These are phyloP conservation scores for Amphirosellinia nigrospora DNA, from an alignment of 495 filamentous ascomycete species.

Conservation along the genomic window DNA sequence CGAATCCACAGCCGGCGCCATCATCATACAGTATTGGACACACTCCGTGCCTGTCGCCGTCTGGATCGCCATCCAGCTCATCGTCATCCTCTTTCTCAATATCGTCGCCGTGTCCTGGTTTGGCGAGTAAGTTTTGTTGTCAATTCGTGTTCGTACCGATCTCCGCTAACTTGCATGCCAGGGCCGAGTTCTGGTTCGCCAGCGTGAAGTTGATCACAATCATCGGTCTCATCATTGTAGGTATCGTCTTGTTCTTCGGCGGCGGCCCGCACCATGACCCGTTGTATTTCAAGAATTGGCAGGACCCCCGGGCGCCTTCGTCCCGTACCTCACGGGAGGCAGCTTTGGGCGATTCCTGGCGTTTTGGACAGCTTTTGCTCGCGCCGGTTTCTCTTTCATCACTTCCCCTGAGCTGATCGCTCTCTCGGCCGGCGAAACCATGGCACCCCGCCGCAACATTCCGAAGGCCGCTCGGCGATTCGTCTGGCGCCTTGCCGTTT, in stretches of 20 bases:
- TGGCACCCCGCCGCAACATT: conserved; percentile 76
- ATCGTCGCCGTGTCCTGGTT: conserved; percentile 60
- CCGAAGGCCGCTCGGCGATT: conserved; percentile 75
- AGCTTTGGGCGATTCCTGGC: conserved; percentile 55
- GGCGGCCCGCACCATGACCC: conserved; percentile 62
- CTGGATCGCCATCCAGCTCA: conserved; percentile 63
- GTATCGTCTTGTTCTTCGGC: conserved; percentile 74
- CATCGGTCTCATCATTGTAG: conserved; percentile 70
- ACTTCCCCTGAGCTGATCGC: conserved; percentile 58
- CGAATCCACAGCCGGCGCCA: conserved; percentile 56
- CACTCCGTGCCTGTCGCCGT: conserved; percentile 57
- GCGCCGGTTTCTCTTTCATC: conserved; percentile 57
- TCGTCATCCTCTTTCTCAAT: conserved; percentile 51
- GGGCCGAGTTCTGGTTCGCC: conserved; percentile 68
- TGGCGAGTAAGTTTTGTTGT: conserved; percentile 50
- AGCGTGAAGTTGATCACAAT: conserved; percentile 74
- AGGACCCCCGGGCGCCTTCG: conserved; percentile 71
- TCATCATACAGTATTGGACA: conserved; percentile 64
- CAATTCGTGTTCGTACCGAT: not conserved
- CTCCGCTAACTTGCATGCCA: conserved; percentile 14
- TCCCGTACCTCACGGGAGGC: conserved; percentile 60
- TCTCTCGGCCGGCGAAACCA: conserved; percentile 77
- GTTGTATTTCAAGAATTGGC: conserved; percentile 73
- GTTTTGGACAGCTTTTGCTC: conserved; percentile 54
- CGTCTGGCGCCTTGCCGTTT: conserved; percentile 71